Evolutionary conservation across 208 protist genomes (phyloP), one percentile per base, ranked within the genome.

Genomic region (Crithidia bombi): DNA sequence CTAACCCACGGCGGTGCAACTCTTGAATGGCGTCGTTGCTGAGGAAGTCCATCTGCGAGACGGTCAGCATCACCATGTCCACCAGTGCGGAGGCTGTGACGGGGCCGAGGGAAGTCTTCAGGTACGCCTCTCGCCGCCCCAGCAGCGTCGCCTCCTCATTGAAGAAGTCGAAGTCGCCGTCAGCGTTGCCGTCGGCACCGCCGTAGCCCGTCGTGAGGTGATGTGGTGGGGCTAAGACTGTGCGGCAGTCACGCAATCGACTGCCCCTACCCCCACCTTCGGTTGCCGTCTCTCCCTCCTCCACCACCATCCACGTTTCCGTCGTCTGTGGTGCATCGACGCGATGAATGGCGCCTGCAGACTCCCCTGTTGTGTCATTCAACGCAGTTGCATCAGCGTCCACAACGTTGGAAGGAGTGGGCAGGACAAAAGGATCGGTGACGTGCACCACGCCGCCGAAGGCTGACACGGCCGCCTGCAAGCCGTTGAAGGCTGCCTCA

Each of bases 61-160:
- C 62, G 35, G 79, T 91, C 28, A 79, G 57, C 57, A 94, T 79
- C 52, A 94, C 86, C 83, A 91, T 91, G 32, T 94, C 83, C n/a
- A 87, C 83, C 19, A 94, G 66, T 6, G 73, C 68, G 19, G 74
- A 64, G 4, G 82, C 72, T 0, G 82, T 77, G 12, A 90, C 70
- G n/a, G 69, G 70, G n/a, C 86, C 89, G 23, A 91, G 61, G 6
- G 83, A 73, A 15, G 78, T 83, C 32, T 79, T 71, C 38, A 89
- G 62, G 32, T 86, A 58, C 12, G 73, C 56, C 61, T 81, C 82
- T 33, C 64, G 62, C 0, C 58, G 64, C 1, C 67, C 72, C 21
- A 71, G 35, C 28, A 79, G 72, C 26, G 49, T 71, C 5, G 59
- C 76, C 55, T 82, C 70, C 19, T 74, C 73, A 17, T 66, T 68